Evolutionary conservation across 306 rosid species (phyloP), one percentile per base, ranked within the genome.

Genomic region (Alnus glutinosa): DNA sequence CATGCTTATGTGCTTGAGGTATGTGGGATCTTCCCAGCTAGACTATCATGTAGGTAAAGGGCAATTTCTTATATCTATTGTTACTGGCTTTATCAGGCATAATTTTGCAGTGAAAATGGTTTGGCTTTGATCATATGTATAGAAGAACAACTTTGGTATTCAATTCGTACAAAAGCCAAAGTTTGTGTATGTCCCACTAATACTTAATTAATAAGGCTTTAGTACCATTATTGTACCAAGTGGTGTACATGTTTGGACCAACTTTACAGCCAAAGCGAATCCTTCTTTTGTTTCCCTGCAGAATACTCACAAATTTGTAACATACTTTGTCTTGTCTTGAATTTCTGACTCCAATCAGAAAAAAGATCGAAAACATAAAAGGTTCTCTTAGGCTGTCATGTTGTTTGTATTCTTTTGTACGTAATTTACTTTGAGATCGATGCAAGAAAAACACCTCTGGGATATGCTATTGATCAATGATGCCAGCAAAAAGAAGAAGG

Each of bases 91-190:
- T 36, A 64, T 8, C n/a, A 32, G 47, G 28, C 70, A 34, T 34
- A 13, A 2, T 54, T 15, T 15, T 8, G 28, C 30, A 63, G 32
- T 63, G 19, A 34, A 36, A 34, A 14, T 36, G 47, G 70, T 15
- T 63, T 63, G 70, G n/a, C n/a, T 63, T 63, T 34, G 70, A 61
- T 61, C 39, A 61, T 23, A 59, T 59, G 9, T 51, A 51, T 42
- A 4, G 46, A 34, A 36, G 46, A 13, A 63, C 71, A 39, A 3
- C 50, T 67, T 67, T 67, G 71, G 71, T 39, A 67, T 8, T 67
- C 49, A 67, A 67, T 67, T 67, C 71, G 9, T 67, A 67, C 50
- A 67, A 67, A 37, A 67, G 71, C 50, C 71, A 16, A 37, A 39
- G 48, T 67, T 61, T 2, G 14, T 30, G 18, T 39, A 16, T 2